A percentile compares a stretch with the other conserved stretches of the same genome.
Evolutionary conservation across 2,329 filamentous ascomycete species (phyloP).

Genomic region (Fusarium veterinarium): DNA sequence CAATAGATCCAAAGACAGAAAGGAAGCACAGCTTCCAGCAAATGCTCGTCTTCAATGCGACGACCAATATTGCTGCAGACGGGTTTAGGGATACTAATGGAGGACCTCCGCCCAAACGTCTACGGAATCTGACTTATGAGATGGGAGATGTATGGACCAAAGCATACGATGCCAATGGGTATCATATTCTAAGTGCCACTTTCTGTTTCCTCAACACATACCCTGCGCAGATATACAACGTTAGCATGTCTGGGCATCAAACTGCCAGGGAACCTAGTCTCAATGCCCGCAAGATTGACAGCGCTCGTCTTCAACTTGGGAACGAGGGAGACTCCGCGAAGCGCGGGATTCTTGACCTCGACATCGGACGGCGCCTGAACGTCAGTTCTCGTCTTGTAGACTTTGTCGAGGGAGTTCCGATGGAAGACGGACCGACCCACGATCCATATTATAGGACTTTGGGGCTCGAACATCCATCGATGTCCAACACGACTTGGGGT

Average conservation of each 20-base stretch:
- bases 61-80: not conserved
- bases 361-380: not conserved
- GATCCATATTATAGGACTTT: not conserved
- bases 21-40: too few relatives aligned
- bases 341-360: conserved; percentile 1
- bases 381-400: not conserved
- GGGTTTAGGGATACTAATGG: not conserved
- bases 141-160: conserved; percentile 4
- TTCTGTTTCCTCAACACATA: not conserved
- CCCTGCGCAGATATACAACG: not conserved
- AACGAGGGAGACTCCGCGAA: not conserved
- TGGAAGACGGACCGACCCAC: not conserved
- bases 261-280: not conserved
- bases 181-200: not conserved
- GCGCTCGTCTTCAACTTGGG: not conserved
- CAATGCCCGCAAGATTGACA: not conserved
- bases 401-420: not conserved
- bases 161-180: not conserved
- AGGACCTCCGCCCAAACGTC: not conserved
- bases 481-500: not conserved
- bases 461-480: not conserved
- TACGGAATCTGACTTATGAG: not conserved
- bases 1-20: too few relatives aligned
- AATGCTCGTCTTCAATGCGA: too few relatives aligned
- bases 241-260: conserved; percentile 1